Percentiles rank a stretch among this genome's conserved stretches.
phyloP scores from a whole-genome alignment of 2,329 filamentous ascomycete species.

The Aspergillus fumigatiaffinis region DNA sequence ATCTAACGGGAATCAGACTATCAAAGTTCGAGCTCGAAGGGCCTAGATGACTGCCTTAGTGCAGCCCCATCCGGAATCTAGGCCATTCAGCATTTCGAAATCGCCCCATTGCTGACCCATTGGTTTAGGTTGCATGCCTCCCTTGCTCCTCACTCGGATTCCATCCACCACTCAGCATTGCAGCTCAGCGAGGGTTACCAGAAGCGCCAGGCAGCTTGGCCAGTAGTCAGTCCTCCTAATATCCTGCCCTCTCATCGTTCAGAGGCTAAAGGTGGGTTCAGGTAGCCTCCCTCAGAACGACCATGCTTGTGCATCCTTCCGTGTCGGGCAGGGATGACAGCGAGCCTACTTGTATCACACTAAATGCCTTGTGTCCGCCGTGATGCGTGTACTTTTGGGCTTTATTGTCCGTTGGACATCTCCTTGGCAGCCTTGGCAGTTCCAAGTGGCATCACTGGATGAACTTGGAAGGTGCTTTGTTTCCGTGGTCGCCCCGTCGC shows the following conservation, averaged over 20 bases:
- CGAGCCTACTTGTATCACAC: slow-evolving; percentile 1
- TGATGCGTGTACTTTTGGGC: background rate
- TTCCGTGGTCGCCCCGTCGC: slow-evolving; percentile 7
- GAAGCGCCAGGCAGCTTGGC: background rate
- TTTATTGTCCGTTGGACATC: slow-evolving; percentile 1
- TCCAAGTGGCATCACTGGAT: slow-evolving; percentile 2
- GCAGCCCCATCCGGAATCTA: background rate
- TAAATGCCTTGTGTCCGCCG: background rate
- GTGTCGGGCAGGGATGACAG: background rate
- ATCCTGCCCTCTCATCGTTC: background rate
- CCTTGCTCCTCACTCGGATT: background rate
- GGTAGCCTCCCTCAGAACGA: background rate
- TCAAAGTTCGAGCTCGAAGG: background rate
- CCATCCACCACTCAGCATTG: background rate
- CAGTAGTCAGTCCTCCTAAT: background rate
- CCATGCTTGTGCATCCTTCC: background rate
- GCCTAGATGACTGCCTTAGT: background rate
- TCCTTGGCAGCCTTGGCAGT: slow-evolving; percentile 3
- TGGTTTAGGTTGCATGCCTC: background rate
- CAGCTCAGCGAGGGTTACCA: background rate
- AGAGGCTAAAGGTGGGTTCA: background rate
- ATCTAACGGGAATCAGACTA: background rate
- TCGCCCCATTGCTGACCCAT: background rate
- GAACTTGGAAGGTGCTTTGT: slow-evolving; percentile 7
- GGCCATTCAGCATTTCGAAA: background rate